Evolutionary conservation across 768 basidiomycete species (phyloP).

Genomic region (Boletus insuetus): DNA sequence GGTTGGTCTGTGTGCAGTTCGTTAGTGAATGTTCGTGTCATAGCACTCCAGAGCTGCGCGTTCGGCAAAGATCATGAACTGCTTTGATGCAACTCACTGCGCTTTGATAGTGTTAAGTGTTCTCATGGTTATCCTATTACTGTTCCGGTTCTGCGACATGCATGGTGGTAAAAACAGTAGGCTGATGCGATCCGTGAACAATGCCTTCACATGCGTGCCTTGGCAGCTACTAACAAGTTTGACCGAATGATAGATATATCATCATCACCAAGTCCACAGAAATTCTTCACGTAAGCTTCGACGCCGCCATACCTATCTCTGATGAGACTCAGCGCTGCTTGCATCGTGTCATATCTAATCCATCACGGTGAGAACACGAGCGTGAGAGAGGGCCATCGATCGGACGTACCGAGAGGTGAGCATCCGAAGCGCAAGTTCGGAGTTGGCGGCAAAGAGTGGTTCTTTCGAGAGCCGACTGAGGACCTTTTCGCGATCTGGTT

Average conservation of each 20-base stretch:
- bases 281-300: conserved; percentile 57
- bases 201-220: conserved; percentile 29
- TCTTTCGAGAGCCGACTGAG: conserved; percentile 67
- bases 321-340: conserved; percentile 61
- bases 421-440: conserved; percentile 79
- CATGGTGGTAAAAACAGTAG: neutral
- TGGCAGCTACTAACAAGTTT: conserved; percentile 47
- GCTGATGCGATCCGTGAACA: neutral
- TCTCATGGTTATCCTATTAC: conserved; percentile 2
- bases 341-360: conserved; percentile 69
- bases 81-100: no score
- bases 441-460: conserved; percentile 70
- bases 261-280: conserved; percentile 56
- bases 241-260: conserved; percentile 59
- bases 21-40: no score
- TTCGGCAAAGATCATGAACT: no score
- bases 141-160: neutral
- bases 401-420: conserved; percentile 65
- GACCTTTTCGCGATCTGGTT: conserved; percentile 70
- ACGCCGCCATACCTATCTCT: conserved; percentile 66
- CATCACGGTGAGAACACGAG: neutral
- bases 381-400: neutral
- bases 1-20: no score
- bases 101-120: neutral
- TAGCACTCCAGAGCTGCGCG: no score